These are phyloP conservation scores for Aspergillus panamensis DNA, from an alignment of 495 filamentous ascomycete species.

Conservation along the genomic window DNA sequence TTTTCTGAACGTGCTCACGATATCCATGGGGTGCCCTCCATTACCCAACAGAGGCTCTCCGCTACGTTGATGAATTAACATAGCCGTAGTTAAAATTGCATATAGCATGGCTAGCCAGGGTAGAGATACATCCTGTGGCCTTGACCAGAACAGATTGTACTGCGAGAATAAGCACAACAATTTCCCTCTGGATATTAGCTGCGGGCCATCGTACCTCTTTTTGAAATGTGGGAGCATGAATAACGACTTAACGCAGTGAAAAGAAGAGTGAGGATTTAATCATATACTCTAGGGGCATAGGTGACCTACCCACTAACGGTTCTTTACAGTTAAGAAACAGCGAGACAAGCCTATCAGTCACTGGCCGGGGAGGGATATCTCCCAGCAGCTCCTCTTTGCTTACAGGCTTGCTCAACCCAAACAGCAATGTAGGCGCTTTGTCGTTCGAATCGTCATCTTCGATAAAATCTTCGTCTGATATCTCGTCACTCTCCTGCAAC, in stretches of 20 bases:
- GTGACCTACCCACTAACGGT: slow-evolving; percentile 36
- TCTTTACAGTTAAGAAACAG: slow-evolving; percentile 45
- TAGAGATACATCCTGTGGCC: slow-evolving; percentile 30
- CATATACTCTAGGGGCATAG: not conserved
- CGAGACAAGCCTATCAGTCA: slow-evolving; percentile 45
- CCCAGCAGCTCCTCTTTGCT: slow-evolving; percentile 38
- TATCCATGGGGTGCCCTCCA: slow-evolving; percentile 17
- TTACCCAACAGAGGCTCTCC: slow-evolving; percentile 27
- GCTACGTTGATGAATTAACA: slow-evolving; percentile 29
- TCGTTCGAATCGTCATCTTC: slow-evolving; percentile 23
- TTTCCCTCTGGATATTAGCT: not conserved
- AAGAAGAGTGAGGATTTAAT: not conserved
- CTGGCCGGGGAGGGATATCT: slow-evolving; percentile 39
- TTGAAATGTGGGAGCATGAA: slow-evolving; percentile 19
- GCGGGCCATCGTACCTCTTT: slow-evolving; percentile 11
- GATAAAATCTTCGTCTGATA: slow-evolving; percentile 22
- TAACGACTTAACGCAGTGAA: slow-evolving; percentile 4
- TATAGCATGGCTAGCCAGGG: slow-evolving; percentile 41
- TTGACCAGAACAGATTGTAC: slow-evolving; percentile 39
- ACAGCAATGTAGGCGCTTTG: slow-evolving; percentile 35
- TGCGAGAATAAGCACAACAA: slow-evolving; percentile 8
- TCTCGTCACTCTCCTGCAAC: slow-evolving; percentile 16
- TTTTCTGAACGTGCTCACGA: slow-evolving; percentile 4
- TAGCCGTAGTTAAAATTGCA: slow-evolving; percentile 31
- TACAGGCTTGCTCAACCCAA: slow-evolving; percentile 32